phyloP scores from a whole-genome alignment of 805 yeast genomes.

The Middelhovenomyces tepae region DNA sequence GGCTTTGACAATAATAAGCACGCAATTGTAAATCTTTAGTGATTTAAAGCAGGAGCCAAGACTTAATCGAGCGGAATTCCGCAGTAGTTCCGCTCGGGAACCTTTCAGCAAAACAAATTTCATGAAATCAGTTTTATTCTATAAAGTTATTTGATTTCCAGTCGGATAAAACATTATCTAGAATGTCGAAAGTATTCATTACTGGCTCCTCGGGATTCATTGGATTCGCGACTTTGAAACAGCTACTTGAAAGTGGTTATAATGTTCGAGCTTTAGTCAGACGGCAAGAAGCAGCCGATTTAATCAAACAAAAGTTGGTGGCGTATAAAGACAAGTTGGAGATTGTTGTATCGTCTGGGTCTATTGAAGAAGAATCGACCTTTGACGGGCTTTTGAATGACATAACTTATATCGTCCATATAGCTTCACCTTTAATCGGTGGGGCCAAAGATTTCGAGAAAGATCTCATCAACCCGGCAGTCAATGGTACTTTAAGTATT shows the following conservation, averaged over 20 bases:
- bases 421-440: not conserved
- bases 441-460: not conserved
- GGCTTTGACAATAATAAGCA: too few species aligned
- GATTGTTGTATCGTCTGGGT: too few species aligned
- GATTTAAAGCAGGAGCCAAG: too few species aligned
- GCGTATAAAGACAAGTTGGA: not conserved
- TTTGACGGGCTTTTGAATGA: not conserved
- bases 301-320: not conserved
- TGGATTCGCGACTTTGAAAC: conserved; percentile 35
- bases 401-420: conserved; percentile 1
- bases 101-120: too few species aligned
- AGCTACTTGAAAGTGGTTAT: conserved; percentile 16
- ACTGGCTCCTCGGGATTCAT: conserved; percentile 41
- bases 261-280: not conserved
- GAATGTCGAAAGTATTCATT: conserved; percentile 28
- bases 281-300: not conserved
- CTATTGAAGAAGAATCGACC: not conserved
- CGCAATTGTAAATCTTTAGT: too few species aligned
- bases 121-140: too few species aligned
- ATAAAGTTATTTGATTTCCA: too few species aligned
- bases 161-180: too few species aligned
- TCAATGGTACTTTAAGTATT: not conserved
- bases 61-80: too few species aligned
- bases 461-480: not conserved
- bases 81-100: too few species aligned